Evolutionary conservation across 139 green algal species (phyloP).

Genomic region (Yamagishiella unicocca): DNA sequence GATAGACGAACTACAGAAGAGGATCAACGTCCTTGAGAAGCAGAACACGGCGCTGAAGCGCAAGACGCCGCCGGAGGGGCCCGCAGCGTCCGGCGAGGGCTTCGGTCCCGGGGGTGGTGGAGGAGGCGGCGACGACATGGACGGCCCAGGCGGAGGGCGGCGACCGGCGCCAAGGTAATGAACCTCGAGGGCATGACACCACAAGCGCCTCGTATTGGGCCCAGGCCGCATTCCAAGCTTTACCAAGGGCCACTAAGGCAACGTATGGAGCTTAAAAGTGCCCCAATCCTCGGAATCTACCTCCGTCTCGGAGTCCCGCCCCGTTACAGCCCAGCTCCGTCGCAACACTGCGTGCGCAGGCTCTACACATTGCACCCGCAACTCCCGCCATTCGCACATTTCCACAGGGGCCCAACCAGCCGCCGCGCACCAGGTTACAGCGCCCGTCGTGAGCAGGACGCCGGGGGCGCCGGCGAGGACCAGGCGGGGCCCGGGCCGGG

Average conservation of each 20-base stretch:
- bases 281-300: no score
- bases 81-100: neutral
- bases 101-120: conserved; percentile 4
- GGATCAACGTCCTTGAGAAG: conserved; percentile 65
- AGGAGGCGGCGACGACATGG: conserved; percentile 16
- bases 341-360: no score
- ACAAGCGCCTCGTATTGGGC: no score
- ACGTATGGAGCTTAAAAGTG: no score
- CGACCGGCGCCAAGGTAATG: neutral
- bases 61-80: conserved; percentile 11
- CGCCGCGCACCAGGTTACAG: neutral
- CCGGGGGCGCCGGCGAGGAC: conserved; percentile 6
- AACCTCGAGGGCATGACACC: no score
- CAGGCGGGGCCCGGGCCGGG: neutral
- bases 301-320: no score
- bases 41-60: conserved; percentile 64
- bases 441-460: conserved; percentile 8
- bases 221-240: no score
- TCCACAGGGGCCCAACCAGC: neutral
- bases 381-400: no score
- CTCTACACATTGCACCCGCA: no score
- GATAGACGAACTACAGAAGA: conserved; percentile 68
- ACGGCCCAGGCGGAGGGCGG: neutral
- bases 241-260: no score
- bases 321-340: no score